phyloP scores from a whole-genome alignment of 2,329 filamentous ascomycete species.

The Phaeosphaeriaceae sp. region DNA sequence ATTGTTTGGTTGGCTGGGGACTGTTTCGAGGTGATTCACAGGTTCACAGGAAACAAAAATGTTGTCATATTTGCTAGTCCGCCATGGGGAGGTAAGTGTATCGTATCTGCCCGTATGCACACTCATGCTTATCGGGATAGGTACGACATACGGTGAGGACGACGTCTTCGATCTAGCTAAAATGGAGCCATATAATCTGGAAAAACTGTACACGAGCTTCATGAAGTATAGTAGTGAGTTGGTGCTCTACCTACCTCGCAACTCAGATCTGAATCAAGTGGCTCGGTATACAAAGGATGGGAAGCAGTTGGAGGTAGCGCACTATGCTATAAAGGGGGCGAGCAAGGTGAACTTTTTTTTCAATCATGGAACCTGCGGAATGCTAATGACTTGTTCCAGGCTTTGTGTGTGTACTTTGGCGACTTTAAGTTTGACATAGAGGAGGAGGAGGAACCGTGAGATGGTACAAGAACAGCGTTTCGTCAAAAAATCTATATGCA shows the following conservation, averaged over 20 bases:
- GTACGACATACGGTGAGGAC: slow-evolving; percentile 67
- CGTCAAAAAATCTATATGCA: no score
- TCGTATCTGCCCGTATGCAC: not conserved
- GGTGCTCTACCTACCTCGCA: slow-evolving; percentile 81
- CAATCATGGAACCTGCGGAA: not conserved
- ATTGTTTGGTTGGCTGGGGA: slow-evolving; percentile 90
- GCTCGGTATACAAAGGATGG: slow-evolving; percentile 40
- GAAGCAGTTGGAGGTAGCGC: slow-evolving; percentile 53
- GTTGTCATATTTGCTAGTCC: slow-evolving; percentile 73
- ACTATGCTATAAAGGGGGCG: slow-evolving; percentile 90
- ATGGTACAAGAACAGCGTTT: not conserved
- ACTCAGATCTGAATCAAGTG: slow-evolving; percentile 48
- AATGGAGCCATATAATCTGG: slow-evolving; percentile 86
- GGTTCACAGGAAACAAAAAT: slow-evolving; percentile 58
- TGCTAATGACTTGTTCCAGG: slow-evolving; percentile 40
- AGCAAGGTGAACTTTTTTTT: slow-evolving; percentile 69
- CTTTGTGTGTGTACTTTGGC: slow-evolving; percentile 66
- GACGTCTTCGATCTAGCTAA: slow-evolving; percentile 80
- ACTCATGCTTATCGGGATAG: slow-evolving; percentile 44
- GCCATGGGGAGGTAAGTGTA: slow-evolving; percentile 72
- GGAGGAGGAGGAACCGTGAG: slow-evolving; percentile 18
- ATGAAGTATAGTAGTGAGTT: slow-evolving; percentile 55
- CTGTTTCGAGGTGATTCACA: slow-evolving; percentile 75
- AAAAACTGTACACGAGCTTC: slow-evolving; percentile 51
- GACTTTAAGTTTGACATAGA: slow-evolving; percentile 52